Evolutionary conservation across 371 early-diverging fungal species (phyloP).

Genomic region (Coemansia sp.): DNA sequence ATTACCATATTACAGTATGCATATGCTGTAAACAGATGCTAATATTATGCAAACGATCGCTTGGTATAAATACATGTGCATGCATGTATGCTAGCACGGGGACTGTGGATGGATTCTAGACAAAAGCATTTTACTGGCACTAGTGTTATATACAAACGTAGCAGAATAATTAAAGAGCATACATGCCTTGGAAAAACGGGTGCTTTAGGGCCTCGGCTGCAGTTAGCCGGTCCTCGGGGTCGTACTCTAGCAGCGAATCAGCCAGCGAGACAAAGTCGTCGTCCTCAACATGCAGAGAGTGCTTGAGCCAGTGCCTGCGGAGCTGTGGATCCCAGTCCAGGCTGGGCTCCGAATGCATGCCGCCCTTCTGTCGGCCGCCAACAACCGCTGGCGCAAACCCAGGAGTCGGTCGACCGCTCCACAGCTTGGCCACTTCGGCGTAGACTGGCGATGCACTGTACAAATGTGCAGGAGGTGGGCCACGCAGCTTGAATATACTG

Average conservation of each 20-base stretch:
- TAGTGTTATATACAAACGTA: background rate
- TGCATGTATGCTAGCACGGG: no score
- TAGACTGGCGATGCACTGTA: slow-evolving; percentile 42
- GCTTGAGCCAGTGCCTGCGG: slow-evolving; percentile 47
- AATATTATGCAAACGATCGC: no score
- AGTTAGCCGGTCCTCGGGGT: slow-evolving; percentile 85
- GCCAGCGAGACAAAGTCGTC: slow-evolving; percentile 68
- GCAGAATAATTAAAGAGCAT: slow-evolving; percentile 16
- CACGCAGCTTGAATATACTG: slow-evolving; percentile 48
- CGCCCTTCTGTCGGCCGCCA: slow-evolving; percentile 22
- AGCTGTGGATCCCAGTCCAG: slow-evolving; percentile 50
- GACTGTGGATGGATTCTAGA: no score
- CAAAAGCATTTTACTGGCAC: no score
- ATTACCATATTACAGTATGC: no score
- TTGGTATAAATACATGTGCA: no score
- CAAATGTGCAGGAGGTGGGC: slow-evolving; percentile 41
- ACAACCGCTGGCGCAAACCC: slow-evolving; percentile 41
- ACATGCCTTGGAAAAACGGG: slow-evolving; percentile 77
- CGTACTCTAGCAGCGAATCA: slow-evolving; percentile 80
- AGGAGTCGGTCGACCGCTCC: slow-evolving; percentile 35
- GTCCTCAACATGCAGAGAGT: slow-evolving; percentile 43
- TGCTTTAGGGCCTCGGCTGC: slow-evolving; percentile 83
- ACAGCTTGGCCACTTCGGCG: slow-evolving; percentile 22
- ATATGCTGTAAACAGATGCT: no score
- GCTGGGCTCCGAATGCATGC: slow-evolving; percentile 30